phyloP scores from a whole-genome alignment of 495 filamentous ascomycete species.

The Aspergillus coremiiformis region DNA sequence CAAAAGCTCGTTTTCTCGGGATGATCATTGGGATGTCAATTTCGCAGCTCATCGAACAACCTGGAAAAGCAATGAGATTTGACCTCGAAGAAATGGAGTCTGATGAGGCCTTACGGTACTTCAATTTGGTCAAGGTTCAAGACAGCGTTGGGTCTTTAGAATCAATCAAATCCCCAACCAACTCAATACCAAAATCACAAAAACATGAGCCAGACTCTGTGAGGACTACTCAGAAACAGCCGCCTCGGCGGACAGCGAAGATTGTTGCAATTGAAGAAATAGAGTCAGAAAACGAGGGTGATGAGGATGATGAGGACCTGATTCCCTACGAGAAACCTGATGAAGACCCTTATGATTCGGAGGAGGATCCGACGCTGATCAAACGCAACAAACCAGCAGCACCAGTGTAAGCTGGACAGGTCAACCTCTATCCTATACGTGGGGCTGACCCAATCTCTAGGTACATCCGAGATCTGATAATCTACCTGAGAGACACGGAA shows the following conservation, averaged over 20 bases:
- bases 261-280: slow-evolving; percentile 66
- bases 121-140: slow-evolving; percentile 51
- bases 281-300: slow-evolving; percentile 37
- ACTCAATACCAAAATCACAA: slow-evolving; percentile 1
- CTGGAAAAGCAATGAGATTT: slow-evolving; percentile 68
- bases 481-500: slow-evolving; percentile 70
- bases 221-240: slow-evolving; percentile 8
- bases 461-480: slow-evolving; percentile 82
- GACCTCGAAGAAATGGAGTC: slow-evolving; percentile 70
- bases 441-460: slow-evolving; percentile 20
- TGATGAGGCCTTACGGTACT: slow-evolving; percentile 71
- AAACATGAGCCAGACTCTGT: background rate
- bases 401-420: slow-evolving; percentile 55
- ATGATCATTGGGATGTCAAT: slow-evolving; percentile 83
- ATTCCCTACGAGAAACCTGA: slow-evolving; percentile 83
- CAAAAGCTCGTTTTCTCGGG: slow-evolving; percentile 71
- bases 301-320: slow-evolving; percentile 62
- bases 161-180: slow-evolving; percentile 29
- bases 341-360: slow-evolving; percentile 83
- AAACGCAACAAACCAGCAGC: slow-evolving; percentile 73
- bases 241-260: slow-evolving; percentile 32
- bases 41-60: slow-evolving; percentile 71
- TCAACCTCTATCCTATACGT: background rate
- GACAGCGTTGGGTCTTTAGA: slow-evolving; percentile 59
- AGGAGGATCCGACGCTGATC: slow-evolving; percentile 84